Conservation (phyloP, 2,329 filamentous ascomycete species). For the Venturia carpophila region DNA sequence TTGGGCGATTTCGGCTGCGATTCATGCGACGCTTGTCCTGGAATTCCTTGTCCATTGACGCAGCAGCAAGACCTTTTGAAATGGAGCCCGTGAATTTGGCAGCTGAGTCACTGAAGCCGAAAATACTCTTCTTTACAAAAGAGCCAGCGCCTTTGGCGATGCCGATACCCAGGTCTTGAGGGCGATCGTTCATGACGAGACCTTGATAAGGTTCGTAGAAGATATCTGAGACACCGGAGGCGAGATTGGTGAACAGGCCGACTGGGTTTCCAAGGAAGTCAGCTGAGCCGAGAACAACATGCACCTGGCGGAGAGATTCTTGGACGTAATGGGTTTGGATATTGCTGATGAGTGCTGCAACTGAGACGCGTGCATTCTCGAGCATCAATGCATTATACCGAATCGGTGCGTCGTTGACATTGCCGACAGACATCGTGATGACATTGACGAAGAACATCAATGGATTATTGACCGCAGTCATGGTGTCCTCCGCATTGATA, state of each 20-base stretch:
- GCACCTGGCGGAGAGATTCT: conserved; percentile 89
- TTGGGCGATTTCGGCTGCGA: conserved; percentile 83
- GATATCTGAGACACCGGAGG: conserved; percentile 92
- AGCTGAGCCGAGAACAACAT: conserved; percentile 93
- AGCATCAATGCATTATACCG: conserved; percentile 88
- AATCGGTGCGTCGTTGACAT: conserved; percentile 95
- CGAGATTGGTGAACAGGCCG: conserved; percentile 95
- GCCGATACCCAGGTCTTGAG: conserved; percentile 87
- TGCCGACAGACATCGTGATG: conserved; percentile 98
- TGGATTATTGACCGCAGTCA: conserved; percentile 74
- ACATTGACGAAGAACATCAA: conserved; percentile 99
- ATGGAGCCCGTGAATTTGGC: conserved; percentile 96
- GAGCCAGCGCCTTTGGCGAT: conserved; percentile 95
- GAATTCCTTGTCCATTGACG: conserved; percentile 96
- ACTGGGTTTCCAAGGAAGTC: conserved; percentile 98
- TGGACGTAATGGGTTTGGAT: conserved; percentile 94
- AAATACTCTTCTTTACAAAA: conserved; percentile 98
- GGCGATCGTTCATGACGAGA: conserved; percentile 89
- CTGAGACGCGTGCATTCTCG: conserved; percentile 89
- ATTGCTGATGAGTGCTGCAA: conserved; percentile 73
- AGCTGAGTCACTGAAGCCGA: conserved; percentile 93
- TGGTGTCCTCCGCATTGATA: conserved; percentile 92
- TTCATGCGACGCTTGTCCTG: conserved; percentile 94
- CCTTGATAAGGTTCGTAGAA: conserved; percentile 99
- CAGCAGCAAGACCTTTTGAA: conserved; percentile 90